These are phyloP conservation scores for Suillus luteus DNA, from an alignment of 768 basidiomycete genomes.

Conservation along the genomic window DNA sequence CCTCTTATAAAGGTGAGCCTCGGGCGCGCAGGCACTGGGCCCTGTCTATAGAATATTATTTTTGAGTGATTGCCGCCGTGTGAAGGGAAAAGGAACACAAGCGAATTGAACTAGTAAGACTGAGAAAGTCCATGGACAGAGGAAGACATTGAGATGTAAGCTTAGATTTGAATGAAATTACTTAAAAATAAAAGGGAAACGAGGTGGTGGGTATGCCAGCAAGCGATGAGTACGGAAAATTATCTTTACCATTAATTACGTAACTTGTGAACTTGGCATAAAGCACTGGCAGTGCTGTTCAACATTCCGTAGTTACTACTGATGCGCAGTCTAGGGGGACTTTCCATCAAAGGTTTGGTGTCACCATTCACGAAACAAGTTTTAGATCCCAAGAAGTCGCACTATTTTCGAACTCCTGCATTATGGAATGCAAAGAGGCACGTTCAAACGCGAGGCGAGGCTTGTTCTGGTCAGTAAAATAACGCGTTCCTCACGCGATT, in stretches of 20 bases:
- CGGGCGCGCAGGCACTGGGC: slow-evolving; percentile 8
- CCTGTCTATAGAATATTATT: slow-evolving; percentile 14
- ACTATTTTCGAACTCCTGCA: slow-evolving; percentile 16
- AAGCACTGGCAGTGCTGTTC: background rate
- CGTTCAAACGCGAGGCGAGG: slow-evolving; percentile 8
- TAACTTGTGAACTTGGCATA: slow-evolving; percentile 11
- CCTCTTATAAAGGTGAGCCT: slow-evolving; percentile 16
- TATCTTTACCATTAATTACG: slow-evolving; percentile 16
- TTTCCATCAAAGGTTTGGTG: background rate
- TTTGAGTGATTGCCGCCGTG: slow-evolving; percentile 41
- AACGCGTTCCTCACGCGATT: slow-evolving; percentile 12
- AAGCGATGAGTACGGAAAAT: slow-evolving; percentile 7
- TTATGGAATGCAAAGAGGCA: slow-evolving; percentile 13
- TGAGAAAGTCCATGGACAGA: slow-evolving; percentile 21
- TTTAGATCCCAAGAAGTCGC: slow-evolving; percentile 8
- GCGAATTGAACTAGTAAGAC: slow-evolving; percentile 17
- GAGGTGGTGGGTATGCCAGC: slow-evolving; percentile 13
- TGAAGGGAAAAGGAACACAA: slow-evolving; percentile 26
- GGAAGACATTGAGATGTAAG: slow-evolving; percentile 14
- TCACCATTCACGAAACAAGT: background rate
- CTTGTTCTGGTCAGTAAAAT: slow-evolving; percentile 17
- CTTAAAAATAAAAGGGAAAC: slow-evolving; percentile 17
- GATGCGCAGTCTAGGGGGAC: background rate
- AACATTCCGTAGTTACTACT: background rate
- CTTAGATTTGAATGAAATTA: slow-evolving; percentile 17